A percentile compares a stretch with the other conserved stretches of the same genome.
These are phyloP conservation scores for Erodium chrysanthum DNA, from an alignment of 441 rosid species.

Conservation along the genomic window DNA sequence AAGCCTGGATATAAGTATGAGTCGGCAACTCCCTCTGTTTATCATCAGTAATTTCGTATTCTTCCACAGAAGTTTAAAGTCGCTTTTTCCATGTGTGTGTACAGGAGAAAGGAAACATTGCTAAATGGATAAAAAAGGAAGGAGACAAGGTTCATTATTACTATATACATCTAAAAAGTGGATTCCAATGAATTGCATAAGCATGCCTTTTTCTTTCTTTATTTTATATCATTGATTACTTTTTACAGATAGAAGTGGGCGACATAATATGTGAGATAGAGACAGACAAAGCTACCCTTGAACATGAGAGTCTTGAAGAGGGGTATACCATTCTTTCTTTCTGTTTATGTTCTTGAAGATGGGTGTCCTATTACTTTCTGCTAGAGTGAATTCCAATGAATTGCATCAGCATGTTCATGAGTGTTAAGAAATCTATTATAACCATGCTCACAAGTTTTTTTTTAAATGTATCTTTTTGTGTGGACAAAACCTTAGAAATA, in stretches of 20 bases:
- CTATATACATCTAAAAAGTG: background rate
- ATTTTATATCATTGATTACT: background rate
- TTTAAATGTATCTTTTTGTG: background rate
- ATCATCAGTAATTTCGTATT: slow-evolving; percentile 14
- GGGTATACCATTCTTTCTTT: slow-evolving; percentile 43
- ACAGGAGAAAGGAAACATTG: slow-evolving; percentile 84
- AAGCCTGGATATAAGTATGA: slow-evolving; percentile 18
- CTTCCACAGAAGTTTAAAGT: slow-evolving; percentile 17
- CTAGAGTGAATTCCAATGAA: too few species aligned
- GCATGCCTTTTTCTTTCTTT: slow-evolving; percentile 17
- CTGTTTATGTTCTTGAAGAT: slow-evolving; percentile 11
- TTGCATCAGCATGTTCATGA: background rate
- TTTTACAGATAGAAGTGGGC: slow-evolving; percentile 86
- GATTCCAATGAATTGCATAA: slow-evolving; percentile 14
- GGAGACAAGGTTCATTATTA: slow-evolving; percentile 73
- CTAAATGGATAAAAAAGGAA: slow-evolving; percentile 85
- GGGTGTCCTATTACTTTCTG: too few species aligned
- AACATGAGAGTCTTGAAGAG: slow-evolving; percentile 91
- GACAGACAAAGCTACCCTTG: slow-evolving; percentile 97
- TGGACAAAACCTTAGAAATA: background rate
- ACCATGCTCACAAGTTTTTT: background rate
- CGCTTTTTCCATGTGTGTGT: slow-evolving; percentile 22
- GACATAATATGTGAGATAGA: slow-evolving; percentile 93
- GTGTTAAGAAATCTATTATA: background rate
- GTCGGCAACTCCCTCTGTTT: slow-evolving; percentile 12